Conservation (phyloP, 345 rosid species). For the Gossypium bickii region DNA sequence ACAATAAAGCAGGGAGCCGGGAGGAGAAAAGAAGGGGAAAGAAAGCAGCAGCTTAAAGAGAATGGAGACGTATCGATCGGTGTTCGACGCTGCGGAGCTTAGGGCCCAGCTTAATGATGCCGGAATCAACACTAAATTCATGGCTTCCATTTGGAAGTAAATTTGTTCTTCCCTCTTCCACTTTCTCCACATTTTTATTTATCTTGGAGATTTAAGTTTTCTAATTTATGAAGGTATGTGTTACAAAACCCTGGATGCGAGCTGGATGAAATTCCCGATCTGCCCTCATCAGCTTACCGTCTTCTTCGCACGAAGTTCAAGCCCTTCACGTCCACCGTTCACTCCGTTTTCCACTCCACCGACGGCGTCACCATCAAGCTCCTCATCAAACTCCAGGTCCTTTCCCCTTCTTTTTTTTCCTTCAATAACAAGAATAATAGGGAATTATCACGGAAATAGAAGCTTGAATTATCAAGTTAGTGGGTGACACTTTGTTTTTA, state of each 20-base stretch:
- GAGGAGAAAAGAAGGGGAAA: neutral
- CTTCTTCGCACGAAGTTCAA: conserved; percentile 75
- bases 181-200: neutral
- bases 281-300: conserved; percentile 69
- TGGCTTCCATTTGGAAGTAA: conserved; percentile 74
- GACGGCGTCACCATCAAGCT: conserved; percentile 88
- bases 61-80: conserved; percentile 39
- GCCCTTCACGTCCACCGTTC: conserved; percentile 68
- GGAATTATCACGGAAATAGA: neutral
- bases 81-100: conserved; percentile 63
- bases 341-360: conserved; percentile 59
- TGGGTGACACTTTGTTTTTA: neutral
- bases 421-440: neutral
- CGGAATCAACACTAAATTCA: conserved; percentile 55
- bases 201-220: neutral
- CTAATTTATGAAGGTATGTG: conserved; percentile 36
- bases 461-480: neutral
- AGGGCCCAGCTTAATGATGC: conserved; percentile 52
- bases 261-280: conserved; percentile 61
- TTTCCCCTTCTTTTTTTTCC: conserved; percentile 3
- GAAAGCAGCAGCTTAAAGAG: neutral
- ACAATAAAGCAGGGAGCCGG: neutral
- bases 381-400: conserved; percentile 74
- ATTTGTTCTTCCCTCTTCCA: neutral
- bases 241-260: conserved; percentile 73